phyloP scores from a whole-genome alignment of 768 basidiomycete genomes.

The Kondoa subrosea region DNA sequence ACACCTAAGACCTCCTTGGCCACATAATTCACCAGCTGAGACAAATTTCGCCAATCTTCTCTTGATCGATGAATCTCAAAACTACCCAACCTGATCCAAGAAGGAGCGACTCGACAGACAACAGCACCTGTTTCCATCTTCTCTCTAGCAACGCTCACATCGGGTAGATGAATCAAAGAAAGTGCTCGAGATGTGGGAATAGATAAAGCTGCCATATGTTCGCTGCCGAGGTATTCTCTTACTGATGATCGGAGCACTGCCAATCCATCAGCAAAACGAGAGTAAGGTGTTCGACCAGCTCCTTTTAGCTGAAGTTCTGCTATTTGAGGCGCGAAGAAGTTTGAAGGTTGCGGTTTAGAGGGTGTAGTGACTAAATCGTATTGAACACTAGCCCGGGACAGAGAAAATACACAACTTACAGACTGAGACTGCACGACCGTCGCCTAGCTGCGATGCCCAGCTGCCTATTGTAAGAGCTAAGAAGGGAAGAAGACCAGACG shows the following conservation, averaged over 20 bases:
- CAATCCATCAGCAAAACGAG: constrained; percentile 77
- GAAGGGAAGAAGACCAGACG: constrained; percentile 28
- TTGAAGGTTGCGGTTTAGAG: constrained; percentile 8
- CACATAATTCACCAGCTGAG: constrained; percentile 50
- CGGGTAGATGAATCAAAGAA: constrained; percentile 55
- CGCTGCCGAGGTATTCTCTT: constrained; percentile 80
- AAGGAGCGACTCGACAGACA: constrained; percentile 23
- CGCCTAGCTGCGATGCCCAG: constrained; percentile 90
- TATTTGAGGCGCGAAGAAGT: constrained; percentile 9
- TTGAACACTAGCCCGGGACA: no score
- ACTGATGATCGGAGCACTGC: constrained; percentile 89
- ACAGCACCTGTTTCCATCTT: constrained; percentile 38
- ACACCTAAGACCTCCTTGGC: constrained; percentile 23
- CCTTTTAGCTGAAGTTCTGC: constrained; percentile 86
- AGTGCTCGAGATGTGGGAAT: constrained; percentile 83
- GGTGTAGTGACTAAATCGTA: no score
- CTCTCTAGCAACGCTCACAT: constrained; percentile 60
- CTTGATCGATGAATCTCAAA: constrained; percentile 29
- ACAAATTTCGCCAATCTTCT: constrained; percentile 52
- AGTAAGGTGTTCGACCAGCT: constrained; percentile 82
- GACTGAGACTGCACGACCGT: constrained; percentile 85
- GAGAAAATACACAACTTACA: no score
- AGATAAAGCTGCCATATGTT: constrained; percentile 66
- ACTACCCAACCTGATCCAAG: constrained; percentile 55
- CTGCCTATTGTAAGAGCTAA: constrained; percentile 16